Conservation (phyloP, 2,329 filamentous ascomycete species). For the Periglandula ipomoeae region DNA sequence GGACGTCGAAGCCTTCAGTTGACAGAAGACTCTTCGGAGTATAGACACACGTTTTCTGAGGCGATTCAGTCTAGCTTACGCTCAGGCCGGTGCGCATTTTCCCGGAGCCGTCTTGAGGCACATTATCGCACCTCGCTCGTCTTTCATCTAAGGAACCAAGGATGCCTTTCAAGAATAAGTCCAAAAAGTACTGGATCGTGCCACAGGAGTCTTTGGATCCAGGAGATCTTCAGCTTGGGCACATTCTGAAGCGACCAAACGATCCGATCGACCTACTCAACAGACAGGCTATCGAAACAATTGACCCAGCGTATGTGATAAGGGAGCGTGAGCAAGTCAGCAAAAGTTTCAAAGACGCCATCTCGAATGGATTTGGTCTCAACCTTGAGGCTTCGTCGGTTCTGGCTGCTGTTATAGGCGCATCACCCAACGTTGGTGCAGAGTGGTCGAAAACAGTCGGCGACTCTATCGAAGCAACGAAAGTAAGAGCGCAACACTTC, state of each 20-base stretch:
- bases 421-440: slow-evolving; percentile 7
- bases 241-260: slow-evolving; percentile 9
- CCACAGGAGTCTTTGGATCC: slow-evolving; percentile 9
- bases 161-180: slow-evolving; percentile 9
- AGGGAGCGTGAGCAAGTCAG: slow-evolving; percentile 10
- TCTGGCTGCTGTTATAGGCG: slow-evolving; percentile 9
- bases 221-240: slow-evolving; percentile 9
- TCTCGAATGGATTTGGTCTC: slow-evolving; percentile 6
- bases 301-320: slow-evolving; percentile 6
- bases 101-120: no score
- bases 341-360: slow-evolving; percentile 10
- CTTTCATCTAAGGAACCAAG: no score
- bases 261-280: slow-evolving; percentile 11
- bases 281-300: slow-evolving; percentile 4
- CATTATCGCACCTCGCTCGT: no score
- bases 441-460: not conserved
- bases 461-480: slow-evolving; percentile 1
- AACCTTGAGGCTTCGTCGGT: slow-evolving; percentile 10
- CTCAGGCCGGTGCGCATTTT: no score
- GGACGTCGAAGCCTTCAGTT: no score
- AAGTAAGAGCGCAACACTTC: slow-evolving; percentile 2
- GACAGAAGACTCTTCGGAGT: no score
- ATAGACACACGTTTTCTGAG: no score
- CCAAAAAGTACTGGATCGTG: slow-evolving; percentile 12
- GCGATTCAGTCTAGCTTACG: no score